Evolutionary conservation across 495 filamentous ascomycete species (phyloP).

Genomic region (Aspergillus bertholletiae): DNA sequence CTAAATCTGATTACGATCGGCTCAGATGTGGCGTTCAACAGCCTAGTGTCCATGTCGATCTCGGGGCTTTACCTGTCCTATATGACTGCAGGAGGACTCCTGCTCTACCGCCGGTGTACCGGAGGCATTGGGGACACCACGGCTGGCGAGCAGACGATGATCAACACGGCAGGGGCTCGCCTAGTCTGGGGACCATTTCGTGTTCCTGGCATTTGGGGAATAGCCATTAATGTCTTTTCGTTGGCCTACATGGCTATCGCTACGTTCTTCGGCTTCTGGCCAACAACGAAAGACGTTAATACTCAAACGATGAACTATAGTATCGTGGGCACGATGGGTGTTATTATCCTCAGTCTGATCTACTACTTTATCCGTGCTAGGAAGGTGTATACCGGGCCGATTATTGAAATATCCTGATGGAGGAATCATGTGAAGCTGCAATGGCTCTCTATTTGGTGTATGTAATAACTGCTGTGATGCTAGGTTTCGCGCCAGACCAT

Average conservation of each 20-base stretch:
- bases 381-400: constrained; percentile 43
- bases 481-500: no score
- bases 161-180: constrained; percentile 26
- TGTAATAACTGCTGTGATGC: no score
- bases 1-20: constrained; percentile 46
- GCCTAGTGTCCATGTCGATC: constrained; percentile 39
- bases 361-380: constrained; percentile 45
- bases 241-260: constrained; percentile 44
- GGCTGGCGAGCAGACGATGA: constrained; percentile 11
- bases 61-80: constrained; percentile 43
- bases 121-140: constrained; percentile 27
- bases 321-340: constrained; percentile 36
- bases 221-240: constrained; percentile 26
- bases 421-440: no score
- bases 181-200: constrained; percentile 41
- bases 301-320: constrained; percentile 45
- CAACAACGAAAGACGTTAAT: constrained; percentile 27
- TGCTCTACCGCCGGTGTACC: constrained; percentile 45
- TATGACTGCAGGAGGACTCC: constrained; percentile 36
- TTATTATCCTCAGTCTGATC: constrained; percentile 38
- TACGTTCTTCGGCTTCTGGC: constrained; percentile 53
- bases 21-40: constrained; percentile 45
- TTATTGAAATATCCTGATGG: constrained; percentile 32
- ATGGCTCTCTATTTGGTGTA: no score
- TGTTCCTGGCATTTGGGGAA: constrained; percentile 24